Base-by-base conservation (phyloP, 441 rosid genomes). In the Pelargonium myrrhifolium region DNA sequence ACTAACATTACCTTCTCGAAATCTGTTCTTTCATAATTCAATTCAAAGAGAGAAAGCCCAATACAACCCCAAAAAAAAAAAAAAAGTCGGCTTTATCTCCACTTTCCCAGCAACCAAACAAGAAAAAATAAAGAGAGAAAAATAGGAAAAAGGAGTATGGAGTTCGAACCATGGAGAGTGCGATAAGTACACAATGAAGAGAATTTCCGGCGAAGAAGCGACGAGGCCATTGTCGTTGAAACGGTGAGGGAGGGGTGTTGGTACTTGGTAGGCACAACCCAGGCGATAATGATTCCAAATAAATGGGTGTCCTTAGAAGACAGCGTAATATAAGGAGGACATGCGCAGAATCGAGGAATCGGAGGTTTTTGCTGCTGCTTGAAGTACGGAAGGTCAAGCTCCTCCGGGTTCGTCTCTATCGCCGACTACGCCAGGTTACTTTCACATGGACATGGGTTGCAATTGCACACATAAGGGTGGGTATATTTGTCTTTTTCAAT, bases 141-240 rank as follows among this genome's bases (percentile, higher is more conserved):
- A 58, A 28, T 15, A 20, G 22, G 21, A 63, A 49, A 18, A 58
- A 67, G 66, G 59, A 39, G 64, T 43, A 7, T 66, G 0, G 28
- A 68, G 61, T 4, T 67, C 71, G 24, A 78, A 91, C 92, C 96
- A 73, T 76, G 78, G 65, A 84, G 70, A 75, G 83, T 12, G 69
- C 80, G 72, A 64, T 84, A 72, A 77, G 79, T 39, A 18, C 83
- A 86, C n/a, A 79, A 78, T 77, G 86, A 62, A 71, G 87, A 72
- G 71, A 72, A 78, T 80, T 84, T 86, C 73, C 81, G 84, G 39
- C 84, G 83, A 77, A 80, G 79, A 53, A 83, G 76, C 55, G 73
- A 77, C 78, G 77, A 76, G 62, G 81, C 84, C 97, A 90, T 90
- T 37, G 56, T 62, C 21, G 26, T 62, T 15, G 47, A 7, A 12